Evolutionary conservation across 2,329 filamentous ascomycete genomes (phyloP).

Genomic region (Sclerotinia spermophila): DNA sequence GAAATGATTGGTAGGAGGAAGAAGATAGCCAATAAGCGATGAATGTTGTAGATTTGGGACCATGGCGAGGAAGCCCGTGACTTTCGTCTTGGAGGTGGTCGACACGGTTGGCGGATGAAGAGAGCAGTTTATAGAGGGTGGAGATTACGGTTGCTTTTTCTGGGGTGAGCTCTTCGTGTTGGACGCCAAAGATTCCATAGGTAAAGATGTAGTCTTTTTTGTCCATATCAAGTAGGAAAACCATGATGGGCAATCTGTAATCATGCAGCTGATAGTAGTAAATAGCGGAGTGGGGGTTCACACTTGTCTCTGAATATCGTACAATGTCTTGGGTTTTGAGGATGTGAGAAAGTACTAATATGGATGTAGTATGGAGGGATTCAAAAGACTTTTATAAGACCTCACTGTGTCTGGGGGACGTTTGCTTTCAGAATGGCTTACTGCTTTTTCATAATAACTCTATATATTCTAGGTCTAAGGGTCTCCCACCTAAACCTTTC

Average conservation of each 20-base stretch:
- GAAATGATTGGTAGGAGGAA: slow-evolving; percentile 31
- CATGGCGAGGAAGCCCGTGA: slow-evolving; percentile 15
- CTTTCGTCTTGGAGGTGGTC: slow-evolving; percentile 21
- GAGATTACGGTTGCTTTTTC: slow-evolving; percentile 18
- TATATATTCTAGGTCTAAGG: no score
- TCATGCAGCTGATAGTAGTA: not conserved
- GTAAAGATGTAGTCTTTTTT: slow-evolving; percentile 21
- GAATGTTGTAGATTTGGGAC: slow-evolving; percentile 18
- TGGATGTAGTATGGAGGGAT: not conserved
- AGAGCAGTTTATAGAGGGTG: slow-evolving; percentile 19
- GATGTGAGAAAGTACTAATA: not conserved
- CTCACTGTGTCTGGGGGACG: not conserved
- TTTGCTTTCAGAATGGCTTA: not conserved
- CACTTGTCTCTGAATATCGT: not conserved
- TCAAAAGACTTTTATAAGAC: not conserved
- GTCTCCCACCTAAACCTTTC: no score
- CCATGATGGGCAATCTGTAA: slow-evolving; percentile 22
- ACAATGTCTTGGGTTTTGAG: not conserved
- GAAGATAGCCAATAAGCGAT: slow-evolving; percentile 24
- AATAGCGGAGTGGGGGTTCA: not conserved
- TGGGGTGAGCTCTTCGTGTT: slow-evolving; percentile 20
- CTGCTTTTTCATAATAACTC: no score
- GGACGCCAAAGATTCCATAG: slow-evolving; percentile 23
- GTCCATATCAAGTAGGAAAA: slow-evolving; percentile 21
- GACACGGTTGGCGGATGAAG: slow-evolving; percentile 22